Evolutionary conservation across 345 rosid genomes (phyloP).

Genomic region (Passiflora organensis): DNA sequence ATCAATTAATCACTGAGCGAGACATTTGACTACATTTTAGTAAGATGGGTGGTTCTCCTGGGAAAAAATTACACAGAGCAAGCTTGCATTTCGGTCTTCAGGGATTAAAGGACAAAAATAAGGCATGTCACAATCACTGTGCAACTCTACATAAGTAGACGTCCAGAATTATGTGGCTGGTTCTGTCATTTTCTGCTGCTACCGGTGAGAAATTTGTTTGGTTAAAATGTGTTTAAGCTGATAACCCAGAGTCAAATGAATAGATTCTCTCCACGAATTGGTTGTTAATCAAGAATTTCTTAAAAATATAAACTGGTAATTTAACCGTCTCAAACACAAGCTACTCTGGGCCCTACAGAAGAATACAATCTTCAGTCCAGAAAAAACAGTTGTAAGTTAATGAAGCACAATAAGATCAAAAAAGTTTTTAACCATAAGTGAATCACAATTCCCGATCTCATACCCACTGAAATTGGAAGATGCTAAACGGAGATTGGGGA

Average conservation of each 20-base stretch:
- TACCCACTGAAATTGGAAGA: no score
- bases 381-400: no score
- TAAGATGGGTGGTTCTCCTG: not conserved
- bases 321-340: not conserved
- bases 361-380: not conserved
- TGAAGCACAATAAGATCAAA: no score
- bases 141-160: not conserved
- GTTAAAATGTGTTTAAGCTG: not conserved
- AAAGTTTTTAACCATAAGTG: no score
- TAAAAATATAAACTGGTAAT: not conserved
- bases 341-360: not conserved
- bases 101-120: not conserved
- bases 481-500: no score
- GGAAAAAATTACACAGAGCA: no score
- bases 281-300: not conserved
- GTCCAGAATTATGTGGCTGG: not conserved
- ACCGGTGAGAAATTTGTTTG: not conserved
- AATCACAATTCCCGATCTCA: no score
- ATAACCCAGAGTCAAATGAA: not conserved
- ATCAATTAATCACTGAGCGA: not conserved
- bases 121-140: not conserved
- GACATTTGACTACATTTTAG: not conserved
- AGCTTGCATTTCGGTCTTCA: not conserved
- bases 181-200: constrained; percentile 1
- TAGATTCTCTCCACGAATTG: not conserved